Base-by-base conservation (phyloP, 805 yeast species). In the Yueomyces sp. region DNA sequence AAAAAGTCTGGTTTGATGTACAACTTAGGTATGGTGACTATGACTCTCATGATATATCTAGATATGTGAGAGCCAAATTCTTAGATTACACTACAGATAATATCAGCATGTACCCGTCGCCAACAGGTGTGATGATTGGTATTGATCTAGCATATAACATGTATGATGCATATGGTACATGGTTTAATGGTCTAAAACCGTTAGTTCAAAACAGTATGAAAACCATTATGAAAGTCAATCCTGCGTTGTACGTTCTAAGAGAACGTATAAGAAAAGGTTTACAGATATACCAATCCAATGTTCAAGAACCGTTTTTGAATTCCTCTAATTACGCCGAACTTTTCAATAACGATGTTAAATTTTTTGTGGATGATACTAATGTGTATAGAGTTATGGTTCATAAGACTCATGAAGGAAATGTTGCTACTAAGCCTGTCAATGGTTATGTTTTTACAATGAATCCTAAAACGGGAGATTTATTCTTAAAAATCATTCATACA, bases 1-100 rank as follows among this genome's bases (percentile, higher is more conserved):
- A 74, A 48, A 86, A 85, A 59, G 83, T 79, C 64, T 92, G 98
- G 98, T 66, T 92, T 46, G 99, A 92, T 67, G 84, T 92, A 27
- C 99, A 92, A 61, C 66, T 92, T 44, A 69, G 97, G 44, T 92
- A 90, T 57, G 98, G 99, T 52, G 99, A 92, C 60, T 92, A 85
- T 61, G 99, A 92, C 61, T 85, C 96, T 4, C 98, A 92, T 59
- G 97, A 92, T 60, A 87, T 92, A 41, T 82, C 95, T 0, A 76
- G 96, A 50, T 92, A 92, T 58, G 84, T 95, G 1, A 69, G 96
- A 44, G 88, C 96, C 5, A 92, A 92, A 59, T 92, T 79, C 59
- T 66, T 92, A 55, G 98, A 92, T 55, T 92, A 92, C 55, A 90
- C 96, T 2, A 75, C 85, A 1, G 98, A 92, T 59, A 81, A 77